A percentile compares a stretch with the other conserved stretches of the same genome.
Evolutionary conservation across 78 protist species (phyloP).

Genomic region (Bigelowiella natans): DNA sequence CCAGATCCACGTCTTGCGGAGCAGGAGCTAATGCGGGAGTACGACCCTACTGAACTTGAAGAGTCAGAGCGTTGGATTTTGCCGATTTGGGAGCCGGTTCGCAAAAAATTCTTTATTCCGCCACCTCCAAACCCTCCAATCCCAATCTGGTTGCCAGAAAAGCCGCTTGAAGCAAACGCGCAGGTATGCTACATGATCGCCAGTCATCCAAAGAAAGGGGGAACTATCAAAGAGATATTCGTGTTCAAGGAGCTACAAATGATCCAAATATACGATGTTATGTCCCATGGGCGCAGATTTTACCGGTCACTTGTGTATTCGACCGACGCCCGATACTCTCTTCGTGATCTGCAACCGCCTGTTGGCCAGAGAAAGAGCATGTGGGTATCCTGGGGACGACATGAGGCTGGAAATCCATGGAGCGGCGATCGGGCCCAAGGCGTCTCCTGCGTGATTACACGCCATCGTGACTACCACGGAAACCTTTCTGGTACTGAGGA

Average conservation of each 20-base stretch:
- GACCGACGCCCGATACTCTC: slow-evolving; percentile 18
- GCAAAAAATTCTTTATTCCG: neutral
- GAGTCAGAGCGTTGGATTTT: slow-evolving; percentile 14
- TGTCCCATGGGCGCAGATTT: slow-evolving; percentile 37
- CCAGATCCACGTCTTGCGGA: neutral
- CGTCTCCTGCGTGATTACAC: slow-evolving; percentile 17
- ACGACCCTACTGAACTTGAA: slow-evolving; percentile 18
- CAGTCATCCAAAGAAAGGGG: neutral
- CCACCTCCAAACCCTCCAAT: neutral
- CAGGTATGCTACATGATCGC: neutral
- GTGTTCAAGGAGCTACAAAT: neutral
- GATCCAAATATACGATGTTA: slow-evolving; percentile 11
- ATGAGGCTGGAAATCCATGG: neutral
- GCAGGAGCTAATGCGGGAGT: slow-evolving; percentile 15
- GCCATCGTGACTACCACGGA: neutral
- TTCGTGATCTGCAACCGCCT: neutral
- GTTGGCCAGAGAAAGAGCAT: neutral
- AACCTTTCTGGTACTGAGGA: slow-evolving; percentile 15
- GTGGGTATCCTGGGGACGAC: neutral
- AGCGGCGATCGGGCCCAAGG: neutral
- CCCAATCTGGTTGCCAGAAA: slow-evolving; percentile 3
- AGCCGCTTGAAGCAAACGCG: neutral
- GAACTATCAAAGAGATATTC: neutral
- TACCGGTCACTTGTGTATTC: slow-evolving; percentile 28
- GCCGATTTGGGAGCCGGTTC: slow-evolving; percentile 22